Conservation (phyloP, 768 basidiomycete genomes). For the Lactifluus echinatus region DNA sequence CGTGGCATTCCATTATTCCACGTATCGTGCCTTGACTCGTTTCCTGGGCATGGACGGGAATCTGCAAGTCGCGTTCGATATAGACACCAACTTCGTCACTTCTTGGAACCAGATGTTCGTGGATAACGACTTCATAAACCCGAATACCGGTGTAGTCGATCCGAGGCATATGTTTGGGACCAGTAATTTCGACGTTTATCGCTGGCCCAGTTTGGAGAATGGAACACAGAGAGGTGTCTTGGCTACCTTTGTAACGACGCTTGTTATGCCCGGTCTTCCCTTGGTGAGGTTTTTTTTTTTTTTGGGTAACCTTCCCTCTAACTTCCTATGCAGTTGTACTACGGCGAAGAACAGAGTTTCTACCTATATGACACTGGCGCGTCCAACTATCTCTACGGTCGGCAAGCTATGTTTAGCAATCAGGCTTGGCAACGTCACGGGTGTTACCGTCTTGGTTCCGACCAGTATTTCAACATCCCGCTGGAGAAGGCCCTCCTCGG, state of each 20-base stretch:
- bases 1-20: constrained; percentile 90
- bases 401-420: constrained; percentile 83
- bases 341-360: constrained; percentile 90
- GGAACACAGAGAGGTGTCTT: constrained; percentile 71
- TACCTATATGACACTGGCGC: constrained; percentile 86
- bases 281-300: constrained; percentile 38
- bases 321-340: constrained; percentile 48
- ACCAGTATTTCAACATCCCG: constrained; percentile 92
- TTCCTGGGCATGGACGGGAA: constrained; percentile 97
- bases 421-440: constrained; percentile 90
- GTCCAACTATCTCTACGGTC: constrained; percentile 86
- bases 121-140: constrained; percentile 79
- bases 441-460: constrained; percentile 83
- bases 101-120: constrained; percentile 92
- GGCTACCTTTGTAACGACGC: constrained; percentile 66
- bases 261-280: constrained; percentile 84
- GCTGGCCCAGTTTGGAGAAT: constrained; percentile 85
- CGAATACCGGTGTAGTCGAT: constrained; percentile 54
- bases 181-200: constrained; percentile 92
- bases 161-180: constrained; percentile 86
- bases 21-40: constrained; percentile 76
- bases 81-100: constrained; percentile 72
- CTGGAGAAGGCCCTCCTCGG: constrained; percentile 71
- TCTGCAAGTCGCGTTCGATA: constrained; percentile 80
- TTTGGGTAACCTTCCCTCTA: constrained; percentile 13